phyloP scores from a whole-genome alignment of 306 rosid species.

The Vigna nakashimae region DNA sequence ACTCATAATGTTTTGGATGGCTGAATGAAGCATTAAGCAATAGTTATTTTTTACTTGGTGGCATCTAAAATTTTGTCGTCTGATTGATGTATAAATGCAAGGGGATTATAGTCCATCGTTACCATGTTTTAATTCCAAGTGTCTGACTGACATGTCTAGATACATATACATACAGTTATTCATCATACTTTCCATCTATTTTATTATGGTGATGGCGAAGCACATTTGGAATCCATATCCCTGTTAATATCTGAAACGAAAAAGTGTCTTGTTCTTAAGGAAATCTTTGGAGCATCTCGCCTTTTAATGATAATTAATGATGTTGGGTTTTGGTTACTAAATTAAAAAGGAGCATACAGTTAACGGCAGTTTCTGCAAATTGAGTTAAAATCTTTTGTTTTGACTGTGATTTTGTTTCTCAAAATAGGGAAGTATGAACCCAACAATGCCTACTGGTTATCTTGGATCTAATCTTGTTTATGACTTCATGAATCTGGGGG shows the following conservation, averaged over 20 bases:
- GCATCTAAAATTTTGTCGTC: conserved; percentile 16
- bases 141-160: no score
- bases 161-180: neutral
- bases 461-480: conserved; percentile 69
- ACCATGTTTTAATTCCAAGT: conserved; percentile 12
- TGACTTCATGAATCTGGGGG: conserved; percentile 57
- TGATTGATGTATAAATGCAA: conserved; percentile 25
- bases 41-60: conserved; percentile 10
- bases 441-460: conserved; percentile 60
- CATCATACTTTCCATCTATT: neutral
- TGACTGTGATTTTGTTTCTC: conserved; percentile 36
- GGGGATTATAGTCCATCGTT: neutral
- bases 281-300: conserved; percentile 24
- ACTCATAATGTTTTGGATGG: conserved; percentile 15
- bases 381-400: conserved; percentile 16
- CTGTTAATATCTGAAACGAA: conserved; percentile 8
- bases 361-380: conserved; percentile 12
- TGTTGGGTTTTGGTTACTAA: conserved; percentile 6
- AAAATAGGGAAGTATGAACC: conserved; percentile 69
- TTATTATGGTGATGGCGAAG: neutral
- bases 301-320: neutral
- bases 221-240: conserved; percentile 5
- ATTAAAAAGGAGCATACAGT: neutral
- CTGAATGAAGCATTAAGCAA: conserved; percentile 19
- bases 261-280: conserved; percentile 26